Base-by-base conservation (phyloP, 352 stramenopile species). In the Phytophthora pistaciae region DNA sequence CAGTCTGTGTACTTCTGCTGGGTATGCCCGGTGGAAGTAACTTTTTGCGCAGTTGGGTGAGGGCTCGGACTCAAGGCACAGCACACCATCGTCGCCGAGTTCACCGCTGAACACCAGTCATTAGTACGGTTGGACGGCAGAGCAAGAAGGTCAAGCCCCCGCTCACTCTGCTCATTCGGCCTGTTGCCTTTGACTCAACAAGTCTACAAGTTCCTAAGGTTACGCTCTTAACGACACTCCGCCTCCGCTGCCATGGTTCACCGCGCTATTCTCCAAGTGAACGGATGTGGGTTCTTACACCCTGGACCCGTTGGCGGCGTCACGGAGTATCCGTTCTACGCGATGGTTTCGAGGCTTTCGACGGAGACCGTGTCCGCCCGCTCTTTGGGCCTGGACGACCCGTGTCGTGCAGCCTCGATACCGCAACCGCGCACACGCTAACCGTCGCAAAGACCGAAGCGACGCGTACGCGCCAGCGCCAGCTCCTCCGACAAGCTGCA, bases 241-340 rank as follows among this genome's bases (percentile, higher is more conserved):
- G 6, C 6, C 16, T 53, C 40, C 11, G 13, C 13, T 8, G 21
- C 7, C 50, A 67, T 67, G 49, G 36, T 60, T 52, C 60, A 33
- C 6, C 60, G 49, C 6, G 33, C 60, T 11, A 54, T 36, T 5
- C 60, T 60, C 10, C 64, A 33, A 56, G 56, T 66, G 7, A 13
- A 52, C 2, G 64, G 56, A n/a, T 60, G 57, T 56, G 21, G 57
- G 0, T 66, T 66, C 13, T 5, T 71, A 0, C 36, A 60, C 2
- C 64, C 56, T 5, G 64, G 66, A 27, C 64, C 66, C 9, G 64
- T 66, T 1, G 56, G 29, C 4, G 56, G 64, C 3, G 1, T 71
- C 11, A 18, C 48, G 0, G 56, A 65, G 50, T 66, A 71, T 23
- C 56, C 56, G 36, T 61, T 71, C 31, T 71, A 66, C 64, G 48